Percentiles rank a stretch among this genome's conserved stretches.
Conservation (phyloP, 441 rosid genomes). For the Flueggea neowawraea region DNA sequence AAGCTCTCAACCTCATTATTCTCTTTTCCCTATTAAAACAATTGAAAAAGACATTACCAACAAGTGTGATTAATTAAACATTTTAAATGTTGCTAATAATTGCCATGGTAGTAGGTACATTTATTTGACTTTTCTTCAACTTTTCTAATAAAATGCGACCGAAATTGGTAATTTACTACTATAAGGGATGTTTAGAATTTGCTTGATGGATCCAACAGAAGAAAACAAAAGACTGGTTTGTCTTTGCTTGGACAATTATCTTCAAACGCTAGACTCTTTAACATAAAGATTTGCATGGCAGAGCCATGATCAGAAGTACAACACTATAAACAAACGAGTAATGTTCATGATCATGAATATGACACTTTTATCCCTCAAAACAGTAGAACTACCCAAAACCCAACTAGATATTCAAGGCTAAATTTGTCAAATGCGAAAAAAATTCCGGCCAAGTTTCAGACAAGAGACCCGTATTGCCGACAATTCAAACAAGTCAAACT, state of each 20-base stretch:
- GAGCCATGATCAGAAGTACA: no score
- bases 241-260: slow-evolving; percentile 24
- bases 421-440: background rate
- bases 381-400: background rate
- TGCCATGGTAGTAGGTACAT: background rate
- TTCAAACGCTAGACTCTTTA: background rate
- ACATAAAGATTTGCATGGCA: background rate
- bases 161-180: slow-evolving; percentile 6
- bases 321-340: no score
- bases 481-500: slow-evolving; percentile 32
- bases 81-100: background rate
- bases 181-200: slow-evolving; percentile 17
- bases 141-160: slow-evolving; percentile 3
- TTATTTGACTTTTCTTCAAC: slow-evolving; percentile 23
- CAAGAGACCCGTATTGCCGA: slow-evolving; percentile 22
- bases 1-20: slow-evolving; percentile 36
- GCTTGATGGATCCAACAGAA: slow-evolving; percentile 20
- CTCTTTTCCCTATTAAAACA: slow-evolving; percentile 33
- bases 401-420: background rate
- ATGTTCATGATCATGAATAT: background rate
- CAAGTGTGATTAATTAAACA: no score
- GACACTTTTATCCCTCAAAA: background rate
- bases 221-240: slow-evolving; percentile 29
- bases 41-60: background rate
- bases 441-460: slow-evolving; percentile 1